A percentile compares a stretch with the other conserved stretches of the same genome.
Conservation (phyloP, 1,139 yeast species). For the Geotrichum histeridarum region DNA sequence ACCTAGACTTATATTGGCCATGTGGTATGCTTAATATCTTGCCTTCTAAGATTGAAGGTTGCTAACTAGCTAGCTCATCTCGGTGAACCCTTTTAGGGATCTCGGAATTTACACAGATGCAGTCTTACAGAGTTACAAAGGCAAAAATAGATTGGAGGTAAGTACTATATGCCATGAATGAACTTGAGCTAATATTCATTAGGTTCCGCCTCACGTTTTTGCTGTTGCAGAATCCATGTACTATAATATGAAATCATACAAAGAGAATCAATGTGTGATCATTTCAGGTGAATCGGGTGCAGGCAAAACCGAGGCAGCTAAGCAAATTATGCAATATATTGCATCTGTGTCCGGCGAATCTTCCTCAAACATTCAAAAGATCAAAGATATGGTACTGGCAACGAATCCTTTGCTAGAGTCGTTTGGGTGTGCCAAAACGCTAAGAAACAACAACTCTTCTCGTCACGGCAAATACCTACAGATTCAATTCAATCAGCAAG, state of each 20-base stretch:
- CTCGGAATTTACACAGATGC: slow-evolving; percentile 88
- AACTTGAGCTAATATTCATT: background rate
- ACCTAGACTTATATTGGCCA: slow-evolving; percentile 31
- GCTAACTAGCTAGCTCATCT: slow-evolving; percentile 49
- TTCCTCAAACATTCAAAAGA: slow-evolving; percentile 64
- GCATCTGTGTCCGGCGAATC: slow-evolving; percentile 72
- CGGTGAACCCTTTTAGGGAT: slow-evolving; percentile 95
- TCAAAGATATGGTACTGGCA: slow-evolving; percentile 96
- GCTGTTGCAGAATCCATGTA: slow-evolving; percentile 98
- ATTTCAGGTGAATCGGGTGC: slow-evolving; percentile 99
- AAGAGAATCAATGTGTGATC: slow-evolving; percentile 95
- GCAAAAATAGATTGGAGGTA: slow-evolving; percentile 85
- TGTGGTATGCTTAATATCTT: slow-evolving; percentile 24
- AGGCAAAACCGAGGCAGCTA: slow-evolving; percentile 98
- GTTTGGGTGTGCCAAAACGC: slow-evolving; percentile 96
- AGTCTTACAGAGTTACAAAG: slow-evolving; percentile 70
- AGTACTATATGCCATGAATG: slow-evolving; percentile 7
- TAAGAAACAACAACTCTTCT: slow-evolving; percentile 92
- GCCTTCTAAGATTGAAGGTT: background rate
- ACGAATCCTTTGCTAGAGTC: slow-evolving; percentile 95
- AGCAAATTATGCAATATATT: slow-evolving; percentile 96
- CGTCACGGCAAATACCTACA: slow-evolving; percentile 97
- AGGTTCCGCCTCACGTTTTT: slow-evolving; percentile 93
- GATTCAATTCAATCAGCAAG: slow-evolving; percentile 73
- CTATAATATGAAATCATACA: slow-evolving; percentile 88